Base-by-base conservation (phyloP, 345 rosid genomes). In the Syzygium oleosum region DNA sequence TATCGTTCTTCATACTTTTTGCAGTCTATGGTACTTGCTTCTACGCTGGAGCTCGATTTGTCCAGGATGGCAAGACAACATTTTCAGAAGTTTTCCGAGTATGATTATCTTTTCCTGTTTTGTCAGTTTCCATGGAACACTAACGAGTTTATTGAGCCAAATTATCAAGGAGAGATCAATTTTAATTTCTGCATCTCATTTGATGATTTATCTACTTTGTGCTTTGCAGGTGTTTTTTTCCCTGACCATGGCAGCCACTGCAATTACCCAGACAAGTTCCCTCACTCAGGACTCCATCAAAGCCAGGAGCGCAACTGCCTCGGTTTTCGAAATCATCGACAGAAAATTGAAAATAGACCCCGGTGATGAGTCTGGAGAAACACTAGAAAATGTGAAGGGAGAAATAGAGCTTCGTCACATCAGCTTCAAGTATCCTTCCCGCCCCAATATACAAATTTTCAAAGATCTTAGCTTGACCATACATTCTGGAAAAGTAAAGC, bases 401-500 rank as follows among this genome's bases (percentile, higher is more conserved):
- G 96, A 97, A 52, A 93, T 97, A 31, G 95, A 95, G 87, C 88
- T 97, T 85, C 90, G 87, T 29, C 96, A 94, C 88, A 58, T 97
- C 27, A 94, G 94, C 91, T 97, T 97, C 87, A 95, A 86, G 85
- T 97, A 97, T 91, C 97, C 98, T 12, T 89, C 89, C 53, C 93
- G 99, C 86, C 98, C 98, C 2, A 96, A 97, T 85, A 87, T 92
- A 88, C 98, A 94, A 85, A 92, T 97, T 87, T 90, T 97, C 77
- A 93, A 89, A 61, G 97, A 94, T 88, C 91, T 97, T 34, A 90
- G 89, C 88, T 84, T 92, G 88, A 65, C 79, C 34, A 89, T 92
- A 78, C 91, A 77, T 86, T 87, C 91, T 17, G 92, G 93, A 51
- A 84, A 92, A 91, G 93, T 90, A 80, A 78, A 55, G 25, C 43